Conservation (phyloP, 345 rosid species). For the Moringa oleifera region DNA sequence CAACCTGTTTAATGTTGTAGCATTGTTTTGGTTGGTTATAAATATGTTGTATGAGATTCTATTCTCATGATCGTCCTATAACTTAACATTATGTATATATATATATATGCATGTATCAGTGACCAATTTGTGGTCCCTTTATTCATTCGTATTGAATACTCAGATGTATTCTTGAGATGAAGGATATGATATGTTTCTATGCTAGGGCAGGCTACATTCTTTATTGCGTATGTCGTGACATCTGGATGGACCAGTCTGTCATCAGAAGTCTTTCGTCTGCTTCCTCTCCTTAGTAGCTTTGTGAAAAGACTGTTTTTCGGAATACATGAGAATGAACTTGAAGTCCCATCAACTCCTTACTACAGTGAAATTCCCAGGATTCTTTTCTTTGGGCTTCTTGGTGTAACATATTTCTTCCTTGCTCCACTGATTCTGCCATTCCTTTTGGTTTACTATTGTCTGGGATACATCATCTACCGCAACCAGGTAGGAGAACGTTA, state of each 20-base stretch:
- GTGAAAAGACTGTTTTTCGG: slow-evolving; percentile 28
- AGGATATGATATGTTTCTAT: slow-evolving; percentile 13
- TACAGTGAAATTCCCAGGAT: slow-evolving; percentile 61
- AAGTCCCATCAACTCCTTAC: slow-evolving; percentile 60
- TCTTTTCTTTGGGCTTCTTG: slow-evolving; percentile 80
- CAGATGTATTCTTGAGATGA: not conserved
- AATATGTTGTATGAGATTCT: no score
- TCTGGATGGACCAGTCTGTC: slow-evolving; percentile 90
- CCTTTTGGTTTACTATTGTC: slow-evolving; percentile 67
- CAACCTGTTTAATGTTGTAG: no score
- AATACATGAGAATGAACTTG: slow-evolving; percentile 44
- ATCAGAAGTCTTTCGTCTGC: slow-evolving; percentile 66
- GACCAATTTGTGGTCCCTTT: no score
- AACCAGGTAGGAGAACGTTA: slow-evolving; percentile 60
- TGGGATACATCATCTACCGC: slow-evolving; percentile 85
- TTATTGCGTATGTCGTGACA: slow-evolving; percentile 87
- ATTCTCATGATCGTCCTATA: no score
- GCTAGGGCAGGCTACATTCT: slow-evolving; percentile 72
- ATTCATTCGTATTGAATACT: no score
- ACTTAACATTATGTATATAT: no score
- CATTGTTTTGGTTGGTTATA: no score
- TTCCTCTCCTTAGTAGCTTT: slow-evolving; percentile 49
- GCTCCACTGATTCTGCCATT: slow-evolving; percentile 88
- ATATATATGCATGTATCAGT: no score
- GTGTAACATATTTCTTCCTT: slow-evolving; percentile 78